Base-by-base conservation (phyloP, 116 monocot species). In the Dioscorea cayenensis region DNA sequence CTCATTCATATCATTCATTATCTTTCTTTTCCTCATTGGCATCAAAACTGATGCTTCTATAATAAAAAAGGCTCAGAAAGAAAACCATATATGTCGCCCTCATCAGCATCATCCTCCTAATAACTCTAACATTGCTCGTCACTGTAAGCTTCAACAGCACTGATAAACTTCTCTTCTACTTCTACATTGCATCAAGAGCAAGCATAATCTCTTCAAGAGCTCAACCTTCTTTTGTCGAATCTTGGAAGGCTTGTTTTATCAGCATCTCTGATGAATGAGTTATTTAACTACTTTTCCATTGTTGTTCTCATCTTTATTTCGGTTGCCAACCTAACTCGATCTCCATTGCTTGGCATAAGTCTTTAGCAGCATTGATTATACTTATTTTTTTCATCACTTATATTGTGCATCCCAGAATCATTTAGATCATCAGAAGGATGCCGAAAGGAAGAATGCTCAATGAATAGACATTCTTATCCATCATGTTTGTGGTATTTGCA, bases 221-320 rank as follows among this genome's bases (percentile, higher is more conserved):
- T 84, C 71, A 73, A 84, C 48, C 87, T 88, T 14, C 76, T 81
- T 14, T 76, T 73, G n/a, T 79, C 87, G 18, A 80, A 88, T 60
- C 78, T 88, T 67, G 87, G 87, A 48, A 78, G 84, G 11, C 76
- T 88, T 7, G 81, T 84, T 51, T 74, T 88, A 73, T 69, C 81
- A 11, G 50, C 84, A 0, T 52, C 81, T n/a, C 79, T 88, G 36
- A 64, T 84, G n/a, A n/a, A n/a, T 21, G 61, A 49, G 5, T 37
- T 37, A 3, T 37, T 37, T 17, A 81, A 80, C 49, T 79, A 82
- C 63, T 16, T 36, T 18, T 74, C 64, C 74, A 11, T 35, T 19
- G 52, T 64, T 18, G 19, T 52, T 0, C 2, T 77, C 63, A 55
- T 48, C 3, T 18, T 73, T 2, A 72, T 59, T 60, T 3, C 82